Evolutionary conservation across 305 asterid species (phyloP).

Genomic region (Petunia hybrid): DNA sequence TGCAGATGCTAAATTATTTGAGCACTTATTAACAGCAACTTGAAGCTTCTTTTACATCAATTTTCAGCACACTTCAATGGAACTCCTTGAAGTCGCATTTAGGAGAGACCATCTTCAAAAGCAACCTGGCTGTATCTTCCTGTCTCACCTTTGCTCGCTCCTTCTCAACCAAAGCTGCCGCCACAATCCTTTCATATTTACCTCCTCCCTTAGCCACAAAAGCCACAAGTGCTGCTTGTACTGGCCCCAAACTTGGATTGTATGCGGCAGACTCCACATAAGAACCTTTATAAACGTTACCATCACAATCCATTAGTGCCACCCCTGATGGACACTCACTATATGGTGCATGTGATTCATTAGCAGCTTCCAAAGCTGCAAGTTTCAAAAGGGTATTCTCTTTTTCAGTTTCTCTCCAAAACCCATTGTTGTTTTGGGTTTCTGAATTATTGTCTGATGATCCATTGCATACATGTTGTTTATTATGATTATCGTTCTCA

Average conservation of each 20-base stretch:
- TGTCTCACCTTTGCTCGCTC: slow-evolving; percentile 64
- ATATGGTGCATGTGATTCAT: slow-evolving; percentile 82
- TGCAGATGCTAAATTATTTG: too few relatives aligned
- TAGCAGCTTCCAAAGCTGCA: slow-evolving; percentile 76
- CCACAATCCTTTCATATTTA: slow-evolving; percentile 75
- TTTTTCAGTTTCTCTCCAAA: slow-evolving; percentile 32
- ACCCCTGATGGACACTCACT: slow-evolving; percentile 87
- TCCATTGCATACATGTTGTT: slow-evolving; percentile 42
- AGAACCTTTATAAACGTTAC: slow-evolving; percentile 72
- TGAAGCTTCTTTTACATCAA: slow-evolving; percentile 38
- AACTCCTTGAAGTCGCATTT: slow-evolving; percentile 63
- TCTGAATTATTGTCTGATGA: slow-evolving; percentile 30
- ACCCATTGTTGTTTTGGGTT: slow-evolving; percentile 43
- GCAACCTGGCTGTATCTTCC: slow-evolving; percentile 70
- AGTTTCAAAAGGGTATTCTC: slow-evolving; percentile 40
- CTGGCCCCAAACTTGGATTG: slow-evolving; percentile 87
- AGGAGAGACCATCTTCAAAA: slow-evolving; percentile 70
- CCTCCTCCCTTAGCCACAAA: slow-evolving; percentile 73
- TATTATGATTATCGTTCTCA: not conserved
- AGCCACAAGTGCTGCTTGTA: slow-evolving; percentile 83
- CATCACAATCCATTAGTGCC: slow-evolving; percentile 83
- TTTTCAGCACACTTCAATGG: slow-evolving; percentile 45
- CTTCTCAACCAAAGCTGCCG: slow-evolving; percentile 82
- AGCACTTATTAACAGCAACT: slow-evolving; percentile 12
- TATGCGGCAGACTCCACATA: slow-evolving; percentile 87